Conservation (phyloP, 2,329 filamentous ascomycete genomes). For the Neophaeococcomyces aloes region DNA sequence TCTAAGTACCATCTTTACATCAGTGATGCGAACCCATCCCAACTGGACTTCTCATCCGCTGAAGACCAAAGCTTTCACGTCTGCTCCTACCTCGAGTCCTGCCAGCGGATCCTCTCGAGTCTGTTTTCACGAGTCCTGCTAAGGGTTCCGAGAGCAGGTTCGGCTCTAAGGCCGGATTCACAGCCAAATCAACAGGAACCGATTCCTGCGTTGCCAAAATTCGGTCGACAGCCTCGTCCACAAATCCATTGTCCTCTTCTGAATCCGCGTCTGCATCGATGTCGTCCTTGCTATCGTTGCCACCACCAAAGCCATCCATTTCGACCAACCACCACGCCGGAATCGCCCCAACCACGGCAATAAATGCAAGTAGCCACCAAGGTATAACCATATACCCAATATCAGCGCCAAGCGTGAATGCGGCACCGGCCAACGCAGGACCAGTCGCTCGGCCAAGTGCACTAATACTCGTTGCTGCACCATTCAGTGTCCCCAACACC, state of each 20-base stretch:
- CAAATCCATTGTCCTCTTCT: constrained; percentile 9
- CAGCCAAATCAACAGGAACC: background rate
- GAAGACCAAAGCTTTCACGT: constrained; percentile 10
- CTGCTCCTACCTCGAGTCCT: constrained; percentile 10
- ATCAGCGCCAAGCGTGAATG: constrained; percentile 67
- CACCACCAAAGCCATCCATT: constrained; percentile 53
- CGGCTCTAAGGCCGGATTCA: constrained; percentile 3
- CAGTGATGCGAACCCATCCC: constrained; percentile 21
- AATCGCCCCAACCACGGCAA: constrained; percentile 56
- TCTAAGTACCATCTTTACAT: constrained; percentile 1
- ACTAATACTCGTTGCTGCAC: constrained; percentile 72
- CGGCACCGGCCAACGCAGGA: constrained; percentile 59
- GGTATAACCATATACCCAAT: constrained; percentile 66
- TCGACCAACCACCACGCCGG: constrained; percentile 66
- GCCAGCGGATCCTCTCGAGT: constrained; percentile 6
- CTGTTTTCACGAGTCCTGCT: constrained; percentile 7
- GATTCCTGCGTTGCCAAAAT: background rate
- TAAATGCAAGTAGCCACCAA: constrained; percentile 64
- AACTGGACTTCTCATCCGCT: constrained; percentile 21
- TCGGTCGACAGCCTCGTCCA: background rate
- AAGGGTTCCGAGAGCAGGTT: constrained; percentile 8
- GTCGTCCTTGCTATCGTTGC: constrained; percentile 24
- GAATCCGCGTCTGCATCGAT: constrained; percentile 15
- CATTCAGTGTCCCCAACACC: constrained; percentile 80
- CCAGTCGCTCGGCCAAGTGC: constrained; percentile 71